phyloP scores from a whole-genome alignment of 2,329 filamentous ascomycete genomes.

The Phaeosphaeriaceae sp. region DNA sequence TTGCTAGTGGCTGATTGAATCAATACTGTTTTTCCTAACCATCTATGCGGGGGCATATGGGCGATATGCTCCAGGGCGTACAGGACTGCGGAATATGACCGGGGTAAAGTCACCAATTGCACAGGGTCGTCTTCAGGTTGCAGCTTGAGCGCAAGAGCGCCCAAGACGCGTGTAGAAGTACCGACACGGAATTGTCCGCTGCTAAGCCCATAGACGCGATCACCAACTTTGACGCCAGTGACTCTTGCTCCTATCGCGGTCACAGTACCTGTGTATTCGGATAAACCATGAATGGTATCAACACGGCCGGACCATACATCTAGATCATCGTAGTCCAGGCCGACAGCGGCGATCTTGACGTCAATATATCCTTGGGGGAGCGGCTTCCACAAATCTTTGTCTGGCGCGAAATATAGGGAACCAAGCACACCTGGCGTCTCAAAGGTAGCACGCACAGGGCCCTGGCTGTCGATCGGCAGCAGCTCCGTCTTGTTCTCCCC shows the following conservation, averaged over 20 bases:
- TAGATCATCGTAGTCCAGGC: too few relatives aligned
- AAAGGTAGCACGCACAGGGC: background rate
- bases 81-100: slow-evolving; percentile 27
- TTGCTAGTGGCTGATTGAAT: slow-evolving; percentile 19
- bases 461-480: background rate
- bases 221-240: slow-evolving; percentile 5
- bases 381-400: too few relatives aligned
- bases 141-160: background rate
- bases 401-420: too few relatives aligned
- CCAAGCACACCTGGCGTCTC: too few relatives aligned
- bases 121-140: background rate
- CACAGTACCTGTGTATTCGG: too few relatives aligned
- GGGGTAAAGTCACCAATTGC: slow-evolving; percentile 27
- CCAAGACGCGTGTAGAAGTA: background rate
- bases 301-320: too few relatives aligned
- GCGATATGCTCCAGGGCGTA: slow-evolving; percentile 20
- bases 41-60: background rate
- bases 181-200: slow-evolving; percentile 7
- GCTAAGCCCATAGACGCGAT: slow-evolving; percentile 19
- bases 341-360: too few relatives aligned
- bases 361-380: too few relatives aligned
- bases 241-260: too few relatives aligned
- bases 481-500: background rate
- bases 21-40: slow-evolving; percentile 2
- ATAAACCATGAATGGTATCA: too few relatives aligned